Evolutionary conservation across 2,329 filamentous ascomycete genomes (phyloP).

Genomic region (Aspergillus japonicus): DNA sequence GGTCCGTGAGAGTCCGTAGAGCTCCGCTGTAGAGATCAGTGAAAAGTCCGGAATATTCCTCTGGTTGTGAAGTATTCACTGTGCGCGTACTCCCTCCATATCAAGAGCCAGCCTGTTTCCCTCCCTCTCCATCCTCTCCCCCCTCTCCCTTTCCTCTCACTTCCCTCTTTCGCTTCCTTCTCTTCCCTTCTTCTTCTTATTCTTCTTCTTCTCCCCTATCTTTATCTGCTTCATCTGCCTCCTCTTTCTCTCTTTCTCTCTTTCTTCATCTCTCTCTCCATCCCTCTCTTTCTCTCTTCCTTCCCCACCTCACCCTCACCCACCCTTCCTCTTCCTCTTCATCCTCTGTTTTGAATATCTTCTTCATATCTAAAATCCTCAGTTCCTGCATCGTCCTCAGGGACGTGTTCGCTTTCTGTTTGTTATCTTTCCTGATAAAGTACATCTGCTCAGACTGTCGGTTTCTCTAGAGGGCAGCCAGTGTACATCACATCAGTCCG

Average conservation of each 20-base stretch:
- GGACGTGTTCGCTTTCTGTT: not conserved
- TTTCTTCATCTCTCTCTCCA: not conserved
- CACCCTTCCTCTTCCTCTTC: not conserved
- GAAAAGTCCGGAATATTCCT: not conserved
- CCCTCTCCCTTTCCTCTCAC: slow-evolving; percentile 4
- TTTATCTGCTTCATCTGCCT: not conserved
- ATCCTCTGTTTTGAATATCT: not conserved
- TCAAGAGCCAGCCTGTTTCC: not conserved
- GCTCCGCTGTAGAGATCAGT: not conserved
- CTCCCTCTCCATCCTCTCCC: not conserved
- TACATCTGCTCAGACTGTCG: not conserved
- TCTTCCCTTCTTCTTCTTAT: not conserved
- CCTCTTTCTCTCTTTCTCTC: not conserved
- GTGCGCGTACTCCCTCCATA: not conserved
- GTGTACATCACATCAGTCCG: not conserved
- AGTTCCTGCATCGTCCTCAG: not conserved
- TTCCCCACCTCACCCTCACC: not conserved
- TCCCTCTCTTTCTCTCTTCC: not conserved
- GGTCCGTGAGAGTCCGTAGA: not conserved
- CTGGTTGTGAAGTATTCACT: slow-evolving; percentile 5
- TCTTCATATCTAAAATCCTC: not conserved
- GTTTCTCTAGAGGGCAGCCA: not conserved
- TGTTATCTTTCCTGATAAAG: not conserved
- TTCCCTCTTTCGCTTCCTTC: not conserved
- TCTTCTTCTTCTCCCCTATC: slow-evolving; percentile 3